Conservation (phyloP, 352 stramenopile genomes). For the Phytophthora foliorum region DNA sequence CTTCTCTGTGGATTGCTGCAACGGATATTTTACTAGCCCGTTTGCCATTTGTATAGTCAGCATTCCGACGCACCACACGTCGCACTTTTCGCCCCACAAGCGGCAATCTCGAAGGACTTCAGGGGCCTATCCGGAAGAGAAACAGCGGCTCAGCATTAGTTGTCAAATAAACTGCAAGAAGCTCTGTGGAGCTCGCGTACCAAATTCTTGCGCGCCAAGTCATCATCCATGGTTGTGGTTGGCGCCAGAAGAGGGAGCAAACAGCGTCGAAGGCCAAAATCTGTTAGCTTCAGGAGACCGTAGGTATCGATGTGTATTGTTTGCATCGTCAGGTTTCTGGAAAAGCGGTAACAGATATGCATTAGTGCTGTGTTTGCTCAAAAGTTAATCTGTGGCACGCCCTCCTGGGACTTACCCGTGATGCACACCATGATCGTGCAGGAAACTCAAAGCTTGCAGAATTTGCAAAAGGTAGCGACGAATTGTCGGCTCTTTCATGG, state of each 20-base stretch:
- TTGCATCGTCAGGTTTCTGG: constrained; percentile 55
- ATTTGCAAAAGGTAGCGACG: constrained; percentile 73
- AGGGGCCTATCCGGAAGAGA: constrained; percentile 28
- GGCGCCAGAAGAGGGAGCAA: constrained; percentile 18
- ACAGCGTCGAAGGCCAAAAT: constrained; percentile 53
- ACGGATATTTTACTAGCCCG: constrained; percentile 18
- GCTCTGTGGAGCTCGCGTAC: not conserved
- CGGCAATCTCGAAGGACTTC: constrained; percentile 30
- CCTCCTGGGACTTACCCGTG: constrained; percentile 49
- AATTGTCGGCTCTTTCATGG: constrained; percentile 80
- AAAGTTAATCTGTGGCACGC: not conserved
- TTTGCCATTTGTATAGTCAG: constrained; percentile 66
- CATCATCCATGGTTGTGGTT: constrained; percentile 1
- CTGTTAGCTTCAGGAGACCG: constrained; percentile 59
- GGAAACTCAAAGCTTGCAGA: constrained; percentile 55
- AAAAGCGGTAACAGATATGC: not conserved
- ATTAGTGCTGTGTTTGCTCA: not conserved
- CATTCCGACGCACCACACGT: constrained; percentile 70
- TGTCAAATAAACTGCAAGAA: not conserved
- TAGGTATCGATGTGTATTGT: constrained; percentile 71
- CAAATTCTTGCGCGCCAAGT: constrained; percentile 16
- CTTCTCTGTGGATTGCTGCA: constrained; percentile 8
- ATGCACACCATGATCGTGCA: constrained; percentile 54
- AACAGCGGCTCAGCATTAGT: not conserved
- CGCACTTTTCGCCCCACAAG: constrained; percentile 42